phyloP scores from a whole-genome alignment of 1,284 basidiomycete species.

The Acaromyces ingoldii region DNA sequence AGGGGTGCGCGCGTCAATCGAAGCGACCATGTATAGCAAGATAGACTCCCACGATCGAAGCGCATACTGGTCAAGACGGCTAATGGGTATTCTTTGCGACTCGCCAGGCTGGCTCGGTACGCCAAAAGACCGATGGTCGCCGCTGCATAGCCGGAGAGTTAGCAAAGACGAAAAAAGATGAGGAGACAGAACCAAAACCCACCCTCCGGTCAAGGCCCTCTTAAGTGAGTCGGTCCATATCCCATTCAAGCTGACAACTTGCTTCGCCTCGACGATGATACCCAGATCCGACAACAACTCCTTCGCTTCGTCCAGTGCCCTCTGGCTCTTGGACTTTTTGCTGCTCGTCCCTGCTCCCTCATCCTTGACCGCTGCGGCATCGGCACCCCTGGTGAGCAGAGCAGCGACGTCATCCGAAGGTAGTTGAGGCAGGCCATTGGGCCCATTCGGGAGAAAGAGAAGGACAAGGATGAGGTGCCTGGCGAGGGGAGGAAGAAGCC shows the following conservation, averaged over 20 bases:
- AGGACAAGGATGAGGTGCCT: slow-evolving; percentile 85
- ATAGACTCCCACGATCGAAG: slow-evolving; percentile 95
- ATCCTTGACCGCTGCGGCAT: too few relatives aligned
- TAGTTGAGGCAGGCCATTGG: too few relatives aligned
- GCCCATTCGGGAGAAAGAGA: slow-evolving; percentile 64
- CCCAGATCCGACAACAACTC: slow-evolving; percentile 25
- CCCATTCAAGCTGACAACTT: slow-evolving; percentile 57
- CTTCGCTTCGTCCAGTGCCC: slow-evolving; percentile 21
- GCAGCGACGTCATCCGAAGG: slow-evolving; percentile 59
- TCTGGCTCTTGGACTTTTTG: slow-evolving; percentile 61
- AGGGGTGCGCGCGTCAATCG: slow-evolving; percentile 67
- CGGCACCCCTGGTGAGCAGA: slow-evolving; percentile 67
- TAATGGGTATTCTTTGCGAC: slow-evolving; percentile 57
- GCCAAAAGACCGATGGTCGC: slow-evolving; percentile 84
- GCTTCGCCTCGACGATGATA: slow-evolving; percentile 25
- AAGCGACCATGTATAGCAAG: slow-evolving; percentile 97
- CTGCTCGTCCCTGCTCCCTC: too few relatives aligned
- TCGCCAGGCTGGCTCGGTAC: slow-evolving; percentile 61
- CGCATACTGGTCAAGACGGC: slow-evolving; percentile 75
- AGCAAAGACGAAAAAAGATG: too few relatives aligned
- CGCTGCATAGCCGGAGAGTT: slow-evolving; percentile 57
- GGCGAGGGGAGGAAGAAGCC: slow-evolving; percentile 77
- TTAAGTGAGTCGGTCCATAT: slow-evolving; percentile 51
- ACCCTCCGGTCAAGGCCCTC: slow-evolving; percentile 90
- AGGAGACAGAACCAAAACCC: too few relatives aligned